phyloP scores from a whole-genome alignment of 2,329 filamentous ascomycete species.

The Hypoxylon sp. region DNA sequence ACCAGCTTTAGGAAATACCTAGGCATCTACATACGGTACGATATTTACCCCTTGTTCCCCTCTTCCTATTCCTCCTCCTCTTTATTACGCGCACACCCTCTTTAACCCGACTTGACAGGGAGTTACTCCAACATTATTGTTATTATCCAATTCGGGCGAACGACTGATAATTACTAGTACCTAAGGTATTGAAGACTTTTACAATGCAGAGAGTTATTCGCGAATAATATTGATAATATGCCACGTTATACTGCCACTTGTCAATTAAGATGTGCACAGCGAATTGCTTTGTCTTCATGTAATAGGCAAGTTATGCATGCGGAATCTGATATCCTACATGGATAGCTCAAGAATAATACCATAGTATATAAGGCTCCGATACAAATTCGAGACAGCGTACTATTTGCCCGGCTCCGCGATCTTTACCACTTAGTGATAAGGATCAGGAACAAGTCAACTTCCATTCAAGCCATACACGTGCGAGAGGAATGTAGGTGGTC shows the following conservation, averaged over 20 bases:
- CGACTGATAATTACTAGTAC: no score
- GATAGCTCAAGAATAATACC: constrained; percentile 5
- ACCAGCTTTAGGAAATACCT: background rate
- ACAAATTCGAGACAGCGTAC: constrained; percentile 15
- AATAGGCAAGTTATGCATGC: constrained; percentile 33
- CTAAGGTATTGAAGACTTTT: constrained; percentile 21
- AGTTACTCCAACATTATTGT: constrained; percentile 31
- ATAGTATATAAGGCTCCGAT: constrained; percentile 24
- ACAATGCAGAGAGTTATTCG: constrained; percentile 32
- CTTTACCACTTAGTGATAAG: constrained; percentile 17
- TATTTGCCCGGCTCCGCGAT: constrained; percentile 38
- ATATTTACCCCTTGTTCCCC: background rate
- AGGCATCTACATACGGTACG: constrained; percentile 1
- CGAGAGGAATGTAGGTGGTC: constrained; percentile 30
- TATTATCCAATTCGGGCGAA: constrained; percentile 37
- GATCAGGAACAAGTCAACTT: constrained; percentile 14
- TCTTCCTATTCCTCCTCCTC: constrained; percentile 15
- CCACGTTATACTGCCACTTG: constrained; percentile 45
- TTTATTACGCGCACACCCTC: constrained; percentile 38
- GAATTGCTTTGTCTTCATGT: constrained; percentile 25
- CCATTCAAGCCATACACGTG: constrained; percentile 28
- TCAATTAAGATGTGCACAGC: constrained; percentile 33
- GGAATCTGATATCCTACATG: constrained; percentile 8
- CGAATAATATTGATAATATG: constrained; percentile 35
- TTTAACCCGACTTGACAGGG: constrained; percentile 12